These are phyloP conservation scores for Butyriboletus appendiculatus DNA, from an alignment of 1,284 basidiomycete genomes.

Conservation along the genomic window DNA sequence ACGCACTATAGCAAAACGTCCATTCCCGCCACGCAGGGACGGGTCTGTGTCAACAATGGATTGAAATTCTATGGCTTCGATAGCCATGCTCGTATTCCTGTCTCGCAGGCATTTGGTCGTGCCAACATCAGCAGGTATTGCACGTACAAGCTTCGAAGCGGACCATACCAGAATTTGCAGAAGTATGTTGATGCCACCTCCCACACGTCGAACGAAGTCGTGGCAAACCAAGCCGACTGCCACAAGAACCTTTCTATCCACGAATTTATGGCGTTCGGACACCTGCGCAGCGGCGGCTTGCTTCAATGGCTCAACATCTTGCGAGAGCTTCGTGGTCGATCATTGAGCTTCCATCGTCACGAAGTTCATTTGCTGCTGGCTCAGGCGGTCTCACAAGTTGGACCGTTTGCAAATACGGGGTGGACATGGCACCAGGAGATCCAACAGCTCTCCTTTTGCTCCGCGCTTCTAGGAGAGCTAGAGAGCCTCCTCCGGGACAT, in stretches of 20 bases:
- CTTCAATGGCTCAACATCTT: slow-evolving; percentile 53
- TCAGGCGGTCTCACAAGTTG: slow-evolving; percentile 45
- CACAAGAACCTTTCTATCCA: slow-evolving; percentile 39
- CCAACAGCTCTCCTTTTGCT: slow-evolving; percentile 29
- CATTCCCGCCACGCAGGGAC: slow-evolving; percentile 28
- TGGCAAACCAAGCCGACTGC: slow-evolving; percentile 43
- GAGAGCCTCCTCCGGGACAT: slow-evolving; percentile 30
- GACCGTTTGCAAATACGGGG: slow-evolving; percentile 21
- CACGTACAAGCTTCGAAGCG: slow-evolving; percentile 29
- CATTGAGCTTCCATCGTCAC: slow-evolving; percentile 38
- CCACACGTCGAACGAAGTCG: slow-evolving; percentile 43
- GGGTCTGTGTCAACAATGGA: slow-evolving; percentile 39
- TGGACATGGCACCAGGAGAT: slow-evolving; percentile 39
- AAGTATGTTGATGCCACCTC: slow-evolving; percentile 35
- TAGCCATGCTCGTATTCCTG: slow-evolving; percentile 14
- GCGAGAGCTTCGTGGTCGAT: slow-evolving; percentile 39
- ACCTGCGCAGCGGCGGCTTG: slow-evolving; percentile 42
- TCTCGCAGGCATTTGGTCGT: slow-evolving; percentile 1
- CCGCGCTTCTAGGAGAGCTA: slow-evolving; percentile 35
- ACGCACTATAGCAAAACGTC: slow-evolving; percentile 37
- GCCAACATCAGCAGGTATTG: slow-evolving; percentile 24
- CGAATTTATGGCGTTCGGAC: slow-evolving; percentile 45
- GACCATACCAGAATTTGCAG: slow-evolving; percentile 39
- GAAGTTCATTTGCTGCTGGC: slow-evolving; percentile 41
- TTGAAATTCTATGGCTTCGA: slow-evolving; percentile 30